Base-by-base conservation (phyloP, 495 filamentous ascomycete genomes). In the Penicillium pancosmium region DNA sequence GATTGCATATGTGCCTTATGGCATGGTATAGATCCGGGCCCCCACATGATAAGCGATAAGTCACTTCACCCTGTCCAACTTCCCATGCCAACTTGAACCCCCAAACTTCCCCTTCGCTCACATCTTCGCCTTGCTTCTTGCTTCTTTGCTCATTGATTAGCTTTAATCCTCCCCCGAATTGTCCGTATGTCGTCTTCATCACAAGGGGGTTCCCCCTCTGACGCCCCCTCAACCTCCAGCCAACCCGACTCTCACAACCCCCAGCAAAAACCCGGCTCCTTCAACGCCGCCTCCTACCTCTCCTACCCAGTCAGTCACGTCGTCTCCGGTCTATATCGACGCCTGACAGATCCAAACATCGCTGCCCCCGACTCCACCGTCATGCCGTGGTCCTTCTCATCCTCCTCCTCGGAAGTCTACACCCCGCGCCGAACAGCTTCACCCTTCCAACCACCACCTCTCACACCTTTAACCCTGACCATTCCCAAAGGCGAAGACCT, bases 361-460 rank as follows among this genome's bases (percentile, higher is more conserved):
- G 41, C 62, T 34, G 63, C 57, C 50, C 40, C 60, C 18, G 69
- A 68, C 61, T 64, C 63, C 56, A 70, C 66, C 43, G 56, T 61
- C 36, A 59, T 64, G 25, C 71, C 69, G 47, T 70, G 63, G 60
- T 59, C 65, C 7, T 61, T 62, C 35, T 63, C 68, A 27, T 61
- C 19, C 7, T 23, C 46, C 54, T 66, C 66, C 40, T 59, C 72
- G 34, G 66, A 74, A 43, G 70, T 78, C 62, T 82, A 68, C 79
- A 84, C 74, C 60, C 82, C 60, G 60, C 76, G 65, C 74, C 82
- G 65, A 54, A 84, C 77, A 59, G 82, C 78, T 21, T 86, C 83
- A 0, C 84, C 84, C 19, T 86, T 86, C 69, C 82, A 85, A 69
- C 84, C 83, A 0, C 84, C 83, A 5, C 84, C 84, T 1, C 72